Evolutionary conservation across 1,139 yeast species (phyloP).

Genomic region (Meyerozyma athensensis): DNA sequence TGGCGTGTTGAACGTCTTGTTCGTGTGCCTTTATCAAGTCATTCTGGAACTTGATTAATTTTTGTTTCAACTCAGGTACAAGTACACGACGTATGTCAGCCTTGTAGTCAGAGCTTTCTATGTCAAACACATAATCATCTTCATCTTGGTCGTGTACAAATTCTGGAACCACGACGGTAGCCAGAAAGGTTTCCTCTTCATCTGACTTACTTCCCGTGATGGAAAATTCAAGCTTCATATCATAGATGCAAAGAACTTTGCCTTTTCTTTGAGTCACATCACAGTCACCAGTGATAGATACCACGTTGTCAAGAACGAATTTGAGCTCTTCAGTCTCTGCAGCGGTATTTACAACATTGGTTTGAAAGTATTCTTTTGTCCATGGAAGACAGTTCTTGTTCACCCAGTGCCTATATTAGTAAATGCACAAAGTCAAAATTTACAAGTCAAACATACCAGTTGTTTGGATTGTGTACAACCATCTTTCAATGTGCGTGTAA

Average conservation of each 20-base stretch:
- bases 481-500: conserved; percentile 21
- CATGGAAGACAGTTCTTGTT: conserved; percentile 76
- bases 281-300: conserved; percentile 63
- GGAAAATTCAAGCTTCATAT: conserved; percentile 49
- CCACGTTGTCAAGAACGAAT: conserved; percentile 34
- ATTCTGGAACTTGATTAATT: conserved; percentile 54
- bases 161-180: conserved; percentile 51
- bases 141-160: conserved; percentile 72
- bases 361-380: conserved; percentile 57
- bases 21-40: conserved; percentile 61
- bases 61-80: conserved; percentile 45
- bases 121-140: conserved; percentile 54
- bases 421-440: conserved; percentile 12
- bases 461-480: conserved; percentile 81
- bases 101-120: conserved; percentile 35
- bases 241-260: conserved; percentile 69
- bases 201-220: conserved; percentile 29
- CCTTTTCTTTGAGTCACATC: conserved; percentile 82
- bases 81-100: conserved; percentile 40
- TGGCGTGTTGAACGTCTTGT: conserved; percentile 50
- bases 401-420: conserved; percentile 68
- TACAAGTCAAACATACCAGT: conserved; percentile 49
- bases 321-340: conserved; percentile 30
- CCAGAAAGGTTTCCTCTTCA: conserved; percentile 24
- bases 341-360: conserved; percentile 35